Evolutionary conservation across 306 rosid species (phyloP).

Genomic region (barrel medic (Medicago truncatula)): DNA sequence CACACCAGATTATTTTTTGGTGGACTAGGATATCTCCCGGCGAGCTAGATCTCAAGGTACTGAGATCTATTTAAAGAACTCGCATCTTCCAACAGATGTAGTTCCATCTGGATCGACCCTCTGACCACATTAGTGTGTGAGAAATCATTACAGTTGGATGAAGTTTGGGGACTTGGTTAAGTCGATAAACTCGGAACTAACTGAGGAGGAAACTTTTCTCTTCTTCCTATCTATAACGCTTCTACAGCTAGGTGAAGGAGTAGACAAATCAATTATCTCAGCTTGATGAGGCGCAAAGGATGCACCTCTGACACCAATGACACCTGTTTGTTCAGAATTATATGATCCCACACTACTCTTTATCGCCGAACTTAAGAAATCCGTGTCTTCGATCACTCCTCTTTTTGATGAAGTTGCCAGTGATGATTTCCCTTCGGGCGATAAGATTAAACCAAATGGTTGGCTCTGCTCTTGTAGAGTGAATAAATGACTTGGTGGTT

Average conservation of each 20-base stretch:
- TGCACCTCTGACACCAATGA: slow-evolving; percentile 29
- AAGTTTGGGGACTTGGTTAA: slow-evolving; percentile 76
- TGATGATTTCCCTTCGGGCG: slow-evolving; percentile 36
- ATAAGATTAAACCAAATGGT: slow-evolving; percentile 38
- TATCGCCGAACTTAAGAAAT: neutral
- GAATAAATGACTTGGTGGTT: slow-evolving; percentile 30
- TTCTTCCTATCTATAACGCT: slow-evolving; percentile 51
- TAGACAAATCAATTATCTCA: slow-evolving; percentile 77
- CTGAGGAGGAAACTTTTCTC: slow-evolving; percentile 58
- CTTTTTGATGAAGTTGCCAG: slow-evolving; percentile 8
- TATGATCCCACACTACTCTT: slow-evolving; percentile 37
- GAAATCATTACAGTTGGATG: slow-evolving; percentile 58
- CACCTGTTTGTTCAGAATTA: slow-evolving; percentile 35
- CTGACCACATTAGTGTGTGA: slow-evolving; percentile 24
- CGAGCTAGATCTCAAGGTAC: neutral
- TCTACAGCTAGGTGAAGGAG: slow-evolving; percentile 79
- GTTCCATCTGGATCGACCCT: neutral
- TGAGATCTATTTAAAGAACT: neutral
- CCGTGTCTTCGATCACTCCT: slow-evolving; percentile 39
- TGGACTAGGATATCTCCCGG: neutral
- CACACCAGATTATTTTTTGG: slow-evolving; percentile 8
- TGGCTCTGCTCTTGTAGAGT: slow-evolving; percentile 36
- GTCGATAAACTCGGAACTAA: slow-evolving; percentile 63
- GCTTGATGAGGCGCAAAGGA: slow-evolving; percentile 47
- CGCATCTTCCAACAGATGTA: neutral